A percentile compares a stretch with the other conserved stretches of the same genome.
These are phyloP conservation scores for Lotmaria passim DNA, from an alignment of 208 protist species.

Conservation along the genomic window DNA sequence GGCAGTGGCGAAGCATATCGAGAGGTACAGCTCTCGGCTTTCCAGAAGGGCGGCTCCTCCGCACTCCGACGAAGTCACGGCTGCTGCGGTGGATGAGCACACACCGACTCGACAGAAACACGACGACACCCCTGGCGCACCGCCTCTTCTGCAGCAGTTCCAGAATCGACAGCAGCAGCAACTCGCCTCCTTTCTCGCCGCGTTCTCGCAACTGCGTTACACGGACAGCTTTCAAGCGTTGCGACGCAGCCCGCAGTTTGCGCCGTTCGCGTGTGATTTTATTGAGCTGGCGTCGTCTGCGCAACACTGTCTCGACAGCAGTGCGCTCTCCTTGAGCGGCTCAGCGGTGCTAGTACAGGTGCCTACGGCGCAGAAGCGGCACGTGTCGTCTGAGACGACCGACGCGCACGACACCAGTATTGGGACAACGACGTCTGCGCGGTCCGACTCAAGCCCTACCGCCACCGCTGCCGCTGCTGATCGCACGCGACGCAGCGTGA, in stretches of 20 bases:
- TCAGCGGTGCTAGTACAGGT: slow-evolving; percentile 3
- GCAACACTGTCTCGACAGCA: slow-evolving; percentile 45
- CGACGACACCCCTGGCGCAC: background rate
- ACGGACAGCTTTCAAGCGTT: slow-evolving; percentile 37
- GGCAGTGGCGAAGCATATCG: slow-evolving; percentile 20
- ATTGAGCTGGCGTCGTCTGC: slow-evolving; percentile 40
- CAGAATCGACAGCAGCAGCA: slow-evolving; percentile 13
- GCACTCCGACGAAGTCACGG: background rate
- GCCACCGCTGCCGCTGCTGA: background rate
- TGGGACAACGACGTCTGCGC: slow-evolving; percentile 18
- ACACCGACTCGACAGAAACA: background rate
- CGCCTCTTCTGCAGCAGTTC: background rate
- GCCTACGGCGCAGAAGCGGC: slow-evolving; percentile 22
- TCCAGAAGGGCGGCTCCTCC: background rate
- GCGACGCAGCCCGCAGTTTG: slow-evolving; percentile 37
- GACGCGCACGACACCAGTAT: slow-evolving; percentile 24
- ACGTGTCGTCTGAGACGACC: slow-evolving; percentile 10
- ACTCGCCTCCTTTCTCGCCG: slow-evolving; percentile 22
- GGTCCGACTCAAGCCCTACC: slow-evolving; percentile 16
- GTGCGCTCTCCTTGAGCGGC: background rate
- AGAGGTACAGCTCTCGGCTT: slow-evolving; percentile 6
- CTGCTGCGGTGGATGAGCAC: background rate
- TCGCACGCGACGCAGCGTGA: slow-evolving; percentile 2
- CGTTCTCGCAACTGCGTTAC: slow-evolving; percentile 39
- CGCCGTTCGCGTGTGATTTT: slow-evolving; percentile 54